A percentile compares a stretch with the other conserved stretches of the same genome.
phyloP scores from a whole-genome alignment of 345 rosid species.

The Draba incana region DNA sequence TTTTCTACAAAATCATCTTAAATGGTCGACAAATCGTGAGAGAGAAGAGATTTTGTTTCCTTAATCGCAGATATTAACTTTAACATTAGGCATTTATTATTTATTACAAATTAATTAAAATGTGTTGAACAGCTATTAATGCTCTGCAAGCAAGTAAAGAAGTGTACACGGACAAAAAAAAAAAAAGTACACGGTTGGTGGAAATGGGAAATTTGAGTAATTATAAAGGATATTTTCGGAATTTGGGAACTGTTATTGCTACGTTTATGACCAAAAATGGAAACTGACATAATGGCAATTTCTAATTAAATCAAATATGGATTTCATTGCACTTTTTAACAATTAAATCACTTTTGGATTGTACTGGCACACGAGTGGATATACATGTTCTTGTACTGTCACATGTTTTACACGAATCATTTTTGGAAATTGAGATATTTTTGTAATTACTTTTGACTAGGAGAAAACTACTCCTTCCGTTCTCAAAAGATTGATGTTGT shows the following conservation, averaged over 20 bases:
- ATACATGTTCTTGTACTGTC: too few relatives aligned
- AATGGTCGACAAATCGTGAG: conserved; percentile 32
- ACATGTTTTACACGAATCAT: too few relatives aligned
- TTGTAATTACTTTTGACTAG: too few relatives aligned
- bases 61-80: background rate
- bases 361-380: background rate
- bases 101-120: background rate
- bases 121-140: conserved; percentile 29
- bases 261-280: background rate
- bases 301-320: background rate
- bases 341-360: background rate
- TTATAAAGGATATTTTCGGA: conserved; percentile 18
- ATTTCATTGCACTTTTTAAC: background rate
- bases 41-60: conserved; percentile 31
- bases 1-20: conserved; percentile 21
- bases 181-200: background rate
- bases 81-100: background rate
- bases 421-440: too few relatives aligned
- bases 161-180: background rate
- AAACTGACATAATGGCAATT: background rate
- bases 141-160: background rate
- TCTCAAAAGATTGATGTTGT: too few relatives aligned
- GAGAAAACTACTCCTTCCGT: too few relatives aligned
- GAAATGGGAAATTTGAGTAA: conserved; percentile 2
- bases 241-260: background rate